phyloP scores from a whole-genome alignment of 495 filamentous ascomycete genomes.

The Elasticomyces elasticus region DNA sequence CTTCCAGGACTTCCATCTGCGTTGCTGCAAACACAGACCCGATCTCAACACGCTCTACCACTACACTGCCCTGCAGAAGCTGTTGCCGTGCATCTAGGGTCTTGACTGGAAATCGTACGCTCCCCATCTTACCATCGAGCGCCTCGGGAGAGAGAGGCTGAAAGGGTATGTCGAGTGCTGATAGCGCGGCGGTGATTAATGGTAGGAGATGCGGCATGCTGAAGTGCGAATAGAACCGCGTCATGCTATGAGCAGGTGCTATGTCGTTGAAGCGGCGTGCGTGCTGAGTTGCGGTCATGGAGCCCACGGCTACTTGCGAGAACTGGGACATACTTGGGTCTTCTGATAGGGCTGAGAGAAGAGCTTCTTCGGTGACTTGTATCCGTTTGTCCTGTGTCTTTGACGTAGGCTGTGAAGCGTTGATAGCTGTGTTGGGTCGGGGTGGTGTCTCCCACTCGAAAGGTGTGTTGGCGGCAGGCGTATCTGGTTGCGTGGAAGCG shows the following conservation, averaged over 20 bases:
- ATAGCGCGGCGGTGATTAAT: constrained; percentile 68
- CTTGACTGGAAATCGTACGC: constrained; percentile 57
- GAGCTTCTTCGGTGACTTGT: constrained; percentile 25
- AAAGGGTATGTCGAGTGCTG: constrained; percentile 69
- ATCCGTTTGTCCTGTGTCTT: constrained; percentile 34
- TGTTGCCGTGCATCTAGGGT: constrained; percentile 72
- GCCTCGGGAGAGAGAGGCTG: constrained; percentile 40
- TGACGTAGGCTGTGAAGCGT: constrained; percentile 41
- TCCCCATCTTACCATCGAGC: constrained; percentile 21
- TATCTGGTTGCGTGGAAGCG: constrained; percentile 74
- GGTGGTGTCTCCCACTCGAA: constrained; percentile 62
- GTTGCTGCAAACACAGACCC: constrained; percentile 28
- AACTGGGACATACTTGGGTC: constrained; percentile 93
- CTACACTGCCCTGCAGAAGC: constrained; percentile 69
- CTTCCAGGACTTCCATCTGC: constrained; percentile 58
- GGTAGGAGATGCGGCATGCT: constrained; percentile 68
- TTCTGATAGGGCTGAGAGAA: constrained; percentile 61
- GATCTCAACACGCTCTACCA: constrained; percentile 56
- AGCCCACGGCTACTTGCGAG: constrained; percentile 67
- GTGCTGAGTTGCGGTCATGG: constrained; percentile 72
- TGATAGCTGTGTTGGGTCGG: constrained; percentile 22
- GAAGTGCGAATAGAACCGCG: constrained; percentile 82
- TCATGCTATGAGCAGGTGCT: constrained; percentile 66
- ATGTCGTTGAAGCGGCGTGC: constrained; percentile 85
- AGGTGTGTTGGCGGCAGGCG: constrained; percentile 52